phyloP scores from a whole-genome alignment of 2,329 filamentous ascomycete genomes.

The Pseudocercospora ulei region DNA sequence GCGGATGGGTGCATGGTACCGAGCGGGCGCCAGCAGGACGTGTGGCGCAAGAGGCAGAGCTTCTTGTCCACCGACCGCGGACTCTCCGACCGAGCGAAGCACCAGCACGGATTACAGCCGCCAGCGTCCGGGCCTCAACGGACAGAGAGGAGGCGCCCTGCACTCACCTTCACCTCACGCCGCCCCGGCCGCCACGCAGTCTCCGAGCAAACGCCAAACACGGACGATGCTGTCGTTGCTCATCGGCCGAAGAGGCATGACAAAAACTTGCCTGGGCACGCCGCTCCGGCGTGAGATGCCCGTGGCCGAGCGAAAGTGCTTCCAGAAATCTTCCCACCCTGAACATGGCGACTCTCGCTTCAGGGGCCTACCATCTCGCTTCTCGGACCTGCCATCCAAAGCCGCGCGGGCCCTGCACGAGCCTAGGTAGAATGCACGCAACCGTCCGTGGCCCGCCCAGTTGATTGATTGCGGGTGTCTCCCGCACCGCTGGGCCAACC shows the following conservation, averaged over 20 bases:
- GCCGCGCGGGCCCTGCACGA: constrained; percentile 16
- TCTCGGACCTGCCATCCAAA: constrained; percentile 15
- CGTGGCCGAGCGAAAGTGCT: constrained; percentile 20
- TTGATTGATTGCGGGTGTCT: constrained; percentile 17
- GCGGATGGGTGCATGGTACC: constrained; percentile 14
- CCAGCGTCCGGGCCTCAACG: constrained; percentile 10
- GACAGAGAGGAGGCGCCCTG: constrained; percentile 6
- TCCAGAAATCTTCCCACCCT: constrained; percentile 22
- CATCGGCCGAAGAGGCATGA: constrained; percentile 19
- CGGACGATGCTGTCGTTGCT: constrained; percentile 13
- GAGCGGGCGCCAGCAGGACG: constrained; percentile 14
- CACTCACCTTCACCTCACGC: constrained; percentile 1
- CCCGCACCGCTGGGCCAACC: constrained; percentile 21
- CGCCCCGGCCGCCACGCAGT: constrained; percentile 7
- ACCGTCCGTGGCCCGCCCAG: constrained; percentile 14
- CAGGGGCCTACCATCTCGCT: constrained; percentile 14
- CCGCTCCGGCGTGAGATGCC: constrained; percentile 15
- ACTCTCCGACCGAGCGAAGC: constrained; percentile 8
- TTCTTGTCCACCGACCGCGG: constrained; percentile 6
- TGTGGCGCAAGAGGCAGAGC: constrained; percentile 18
- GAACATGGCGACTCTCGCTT: constrained; percentile 13
- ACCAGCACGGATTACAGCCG: constrained; percentile 16
- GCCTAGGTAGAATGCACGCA: constrained; percentile 21
- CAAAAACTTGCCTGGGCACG: constrained; percentile 16
- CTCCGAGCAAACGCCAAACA: constrained; percentile 23